These are phyloP conservation scores for Wallacemonas collosoma DNA, from an alignment of 208 protist species.

Conservation along the genomic window DNA sequence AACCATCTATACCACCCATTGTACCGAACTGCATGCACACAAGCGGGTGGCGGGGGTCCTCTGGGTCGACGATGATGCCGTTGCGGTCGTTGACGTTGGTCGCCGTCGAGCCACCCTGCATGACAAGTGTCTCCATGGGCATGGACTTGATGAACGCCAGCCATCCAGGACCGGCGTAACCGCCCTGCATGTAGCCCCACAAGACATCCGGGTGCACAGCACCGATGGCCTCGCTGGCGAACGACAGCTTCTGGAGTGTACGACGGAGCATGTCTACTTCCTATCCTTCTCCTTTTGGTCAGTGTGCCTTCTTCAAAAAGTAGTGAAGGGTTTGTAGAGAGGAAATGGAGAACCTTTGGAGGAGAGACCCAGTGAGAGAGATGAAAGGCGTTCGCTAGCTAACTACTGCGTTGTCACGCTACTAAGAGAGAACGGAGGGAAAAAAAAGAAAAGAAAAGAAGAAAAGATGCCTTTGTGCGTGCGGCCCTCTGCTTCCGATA, in stretches of 20 bases:
- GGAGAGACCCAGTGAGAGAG: no score
- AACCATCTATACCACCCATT: constrained; percentile 62
- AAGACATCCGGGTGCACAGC: constrained; percentile 79
- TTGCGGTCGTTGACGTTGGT: constrained; percentile 83
- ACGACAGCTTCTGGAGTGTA: constrained; percentile 32
- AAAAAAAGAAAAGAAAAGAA: no score
- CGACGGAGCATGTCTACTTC: constrained; percentile 63
- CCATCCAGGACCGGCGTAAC: constrained; percentile 87
- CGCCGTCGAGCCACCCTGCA: constrained; percentile 74
- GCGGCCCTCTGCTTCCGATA: no score
- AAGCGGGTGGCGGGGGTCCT: constrained; percentile 84
- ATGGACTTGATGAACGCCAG: constrained; percentile 67
- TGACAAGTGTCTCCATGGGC: constrained; percentile 69
- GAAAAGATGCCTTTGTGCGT: no score
- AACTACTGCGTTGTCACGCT: no score
- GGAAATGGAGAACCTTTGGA: not conserved
- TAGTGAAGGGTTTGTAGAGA: not conserved
- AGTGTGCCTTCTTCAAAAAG: not conserved
- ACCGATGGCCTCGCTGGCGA: constrained; percentile 69
- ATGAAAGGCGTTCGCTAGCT: no score
- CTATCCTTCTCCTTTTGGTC: no score
- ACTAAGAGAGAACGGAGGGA: no score
- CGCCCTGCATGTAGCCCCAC: constrained; percentile 79
- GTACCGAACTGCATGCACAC: constrained; percentile 66
- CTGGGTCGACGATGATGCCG: constrained; percentile 77